phyloP scores from a whole-genome alignment of 805 yeast species.

The Hanseniaspora pseudoguilliermondii region DNA sequence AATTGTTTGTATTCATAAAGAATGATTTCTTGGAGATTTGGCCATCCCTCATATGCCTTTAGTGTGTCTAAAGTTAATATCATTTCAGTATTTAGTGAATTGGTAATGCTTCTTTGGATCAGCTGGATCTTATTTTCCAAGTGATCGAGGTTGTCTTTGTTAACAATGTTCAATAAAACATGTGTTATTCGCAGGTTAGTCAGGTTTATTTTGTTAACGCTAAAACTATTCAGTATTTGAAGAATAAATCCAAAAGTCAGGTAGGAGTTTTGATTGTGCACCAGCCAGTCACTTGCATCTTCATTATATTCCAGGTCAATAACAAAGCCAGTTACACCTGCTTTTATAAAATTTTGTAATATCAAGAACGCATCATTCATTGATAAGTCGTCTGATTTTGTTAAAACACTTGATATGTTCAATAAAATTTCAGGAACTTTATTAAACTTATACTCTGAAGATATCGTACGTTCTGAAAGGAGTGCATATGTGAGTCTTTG shows the following conservation, averaged over 20 bases:
- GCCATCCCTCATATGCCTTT: neutral
- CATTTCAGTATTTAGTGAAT: neutral
- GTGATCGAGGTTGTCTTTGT: neutral
- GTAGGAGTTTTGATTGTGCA: neutral
- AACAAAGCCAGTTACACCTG: conserved; percentile 1
- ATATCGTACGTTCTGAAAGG: neutral
- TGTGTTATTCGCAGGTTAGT: neutral
- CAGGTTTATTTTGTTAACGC: neutral
- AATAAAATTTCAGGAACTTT: neutral
- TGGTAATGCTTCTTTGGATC: neutral
- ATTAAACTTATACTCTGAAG: neutral
- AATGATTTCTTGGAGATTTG: neutral
- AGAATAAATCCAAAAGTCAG: neutral
- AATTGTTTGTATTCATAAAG: neutral
- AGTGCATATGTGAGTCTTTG: conserved; percentile 3
- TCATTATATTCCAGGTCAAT: conserved; percentile 3
- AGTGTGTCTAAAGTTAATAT: neutral
- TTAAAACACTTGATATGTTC: neutral
- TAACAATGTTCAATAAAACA: neutral
- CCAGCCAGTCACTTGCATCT: neutral
- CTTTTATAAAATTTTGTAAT: neutral
- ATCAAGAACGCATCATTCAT: neutral
- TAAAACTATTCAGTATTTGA: neutral
- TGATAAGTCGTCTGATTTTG: neutral
- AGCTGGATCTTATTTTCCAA: neutral